These are phyloP conservation scores for Astrothelium subdiscretum DNA, from an alignment of 495 filamentous ascomycete genomes.

Conservation along the genomic window DNA sequence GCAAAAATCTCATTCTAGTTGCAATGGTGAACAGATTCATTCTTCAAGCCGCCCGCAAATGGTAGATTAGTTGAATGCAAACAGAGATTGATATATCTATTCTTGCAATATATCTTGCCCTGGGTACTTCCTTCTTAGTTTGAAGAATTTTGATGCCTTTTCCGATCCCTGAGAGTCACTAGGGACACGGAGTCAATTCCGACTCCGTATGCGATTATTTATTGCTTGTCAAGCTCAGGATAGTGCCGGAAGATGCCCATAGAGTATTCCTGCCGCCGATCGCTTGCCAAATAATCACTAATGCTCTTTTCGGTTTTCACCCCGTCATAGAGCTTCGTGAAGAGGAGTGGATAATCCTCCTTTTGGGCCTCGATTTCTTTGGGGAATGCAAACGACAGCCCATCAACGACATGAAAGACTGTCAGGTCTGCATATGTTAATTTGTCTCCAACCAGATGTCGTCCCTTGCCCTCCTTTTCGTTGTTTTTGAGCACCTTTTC, in stretches of 20 bases:
- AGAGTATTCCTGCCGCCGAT: slow-evolving; percentile 41
- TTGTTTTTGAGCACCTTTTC: slow-evolving; percentile 47
- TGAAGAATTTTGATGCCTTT: no score
- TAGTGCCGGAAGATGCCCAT: slow-evolving; percentile 52
- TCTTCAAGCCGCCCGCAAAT: no score
- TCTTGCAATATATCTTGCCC: no score
- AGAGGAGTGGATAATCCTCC: slow-evolving; percentile 35
- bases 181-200: no score
- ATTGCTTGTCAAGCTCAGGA: slow-evolving; percentile 44
- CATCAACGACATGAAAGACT: slow-evolving; percentile 50
- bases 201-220: no score
- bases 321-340: slow-evolving; percentile 40
- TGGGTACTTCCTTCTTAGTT: no score
- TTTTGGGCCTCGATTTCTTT: slow-evolving; percentile 44
- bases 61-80: no score
- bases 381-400: slow-evolving; percentile 49
- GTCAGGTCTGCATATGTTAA: slow-evolving; percentile 58
- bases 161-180: no score
- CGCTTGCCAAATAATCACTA: slow-evolving; percentile 49
- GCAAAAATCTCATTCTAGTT: not conserved
- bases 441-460: slow-evolving; percentile 45
- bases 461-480: slow-evolving; percentile 34
- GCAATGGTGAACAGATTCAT: not conserved
- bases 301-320: slow-evolving; percentile 43
- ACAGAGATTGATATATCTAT: no score